A percentile compares a stretch with the other conserved stretches of the same genome.
Evolutionary conservation across 2,329 filamentous ascomycete species (phyloP).

Genomic region (Botrytis hyacinthi): DNA sequence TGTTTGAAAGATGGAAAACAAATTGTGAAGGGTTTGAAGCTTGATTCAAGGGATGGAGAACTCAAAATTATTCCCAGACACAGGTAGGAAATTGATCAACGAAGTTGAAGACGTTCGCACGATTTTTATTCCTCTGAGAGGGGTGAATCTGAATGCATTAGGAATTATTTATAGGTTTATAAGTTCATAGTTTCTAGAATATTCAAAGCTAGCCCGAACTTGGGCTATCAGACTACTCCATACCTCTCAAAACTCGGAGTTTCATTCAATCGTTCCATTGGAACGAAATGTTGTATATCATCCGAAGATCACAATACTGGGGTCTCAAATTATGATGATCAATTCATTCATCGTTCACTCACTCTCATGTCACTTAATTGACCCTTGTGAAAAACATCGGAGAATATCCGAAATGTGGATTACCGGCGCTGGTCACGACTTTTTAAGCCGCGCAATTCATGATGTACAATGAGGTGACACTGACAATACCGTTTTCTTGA

Average conservation of each 20-base stretch:
- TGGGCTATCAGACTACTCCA: not conserved
- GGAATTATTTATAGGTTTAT: not conserved
- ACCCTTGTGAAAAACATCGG: constrained; percentile 12
- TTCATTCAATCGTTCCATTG: not conserved
- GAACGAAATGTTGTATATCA: not conserved
- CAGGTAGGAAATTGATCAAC: not conserved
- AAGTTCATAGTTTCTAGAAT: not conserved
- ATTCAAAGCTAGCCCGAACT: not conserved
- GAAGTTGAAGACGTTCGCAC: not conserved
- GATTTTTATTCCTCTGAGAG: not conserved
- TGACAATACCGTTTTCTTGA: not conserved
- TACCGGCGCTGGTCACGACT: not conserved
- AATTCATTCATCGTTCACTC: not conserved
- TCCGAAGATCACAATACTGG: not conserved
- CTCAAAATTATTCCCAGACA: constrained; percentile 30
- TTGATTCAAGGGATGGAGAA: constrained; percentile 35
- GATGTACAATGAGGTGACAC: not conserved
- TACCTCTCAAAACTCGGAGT: not conserved
- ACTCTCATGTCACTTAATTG: not conserved
- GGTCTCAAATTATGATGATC: not conserved
- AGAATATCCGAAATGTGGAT: not conserved
- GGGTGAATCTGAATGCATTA: not conserved
- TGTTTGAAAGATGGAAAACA: constrained; percentile 27
- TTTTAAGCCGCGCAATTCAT: not conserved
- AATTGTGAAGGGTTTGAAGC: constrained; percentile 15